These are phyloP conservation scores for Echinosophora koreensis DNA, from an alignment of 306 rosid species.

Conservation along the genomic window DNA sequence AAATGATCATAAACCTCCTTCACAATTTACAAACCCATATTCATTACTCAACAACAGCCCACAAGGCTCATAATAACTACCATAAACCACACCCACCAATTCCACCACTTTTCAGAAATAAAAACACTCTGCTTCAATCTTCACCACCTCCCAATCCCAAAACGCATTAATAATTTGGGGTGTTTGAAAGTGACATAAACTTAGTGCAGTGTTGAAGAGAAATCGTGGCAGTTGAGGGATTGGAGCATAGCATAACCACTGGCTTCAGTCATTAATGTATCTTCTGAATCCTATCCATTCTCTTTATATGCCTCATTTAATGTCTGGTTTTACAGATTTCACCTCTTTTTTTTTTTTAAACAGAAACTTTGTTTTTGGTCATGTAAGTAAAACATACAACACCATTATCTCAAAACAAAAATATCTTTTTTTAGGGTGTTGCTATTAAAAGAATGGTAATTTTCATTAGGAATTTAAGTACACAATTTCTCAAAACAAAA, in stretches of 20 bases:
- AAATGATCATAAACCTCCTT: background rate
- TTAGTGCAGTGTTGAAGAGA: background rate
- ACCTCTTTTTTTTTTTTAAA: background rate
- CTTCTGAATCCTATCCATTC: constrained; percentile 36
- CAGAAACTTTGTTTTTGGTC: background rate
- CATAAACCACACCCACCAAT: constrained; percentile 21
- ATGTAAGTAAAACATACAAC: too few species aligned
- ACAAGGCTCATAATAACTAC: constrained; percentile 16
- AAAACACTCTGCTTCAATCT: constrained; percentile 10
- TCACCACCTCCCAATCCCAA: constrained; percentile 34
- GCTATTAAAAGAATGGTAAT: too few species aligned
- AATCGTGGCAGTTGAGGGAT: constrained; percentile 34
- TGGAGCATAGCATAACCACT: constrained; percentile 1
- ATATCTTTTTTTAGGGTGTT: too few species aligned
- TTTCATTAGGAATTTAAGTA: too few species aligned
- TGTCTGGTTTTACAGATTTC: constrained; percentile 11
- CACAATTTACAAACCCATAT: background rate
- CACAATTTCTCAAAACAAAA: too few species aligned
- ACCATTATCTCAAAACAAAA: background rate
- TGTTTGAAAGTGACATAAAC: constrained; percentile 42
- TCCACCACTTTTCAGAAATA: background rate
- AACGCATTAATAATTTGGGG: constrained; percentile 60
- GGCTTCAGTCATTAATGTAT: constrained; percentile 45
- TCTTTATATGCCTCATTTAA: constrained; percentile 39
- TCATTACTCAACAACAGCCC: background rate